phyloP scores from a whole-genome alignment of 2,329 filamentous ascomycete species.

The Fusarium siculi region DNA sequence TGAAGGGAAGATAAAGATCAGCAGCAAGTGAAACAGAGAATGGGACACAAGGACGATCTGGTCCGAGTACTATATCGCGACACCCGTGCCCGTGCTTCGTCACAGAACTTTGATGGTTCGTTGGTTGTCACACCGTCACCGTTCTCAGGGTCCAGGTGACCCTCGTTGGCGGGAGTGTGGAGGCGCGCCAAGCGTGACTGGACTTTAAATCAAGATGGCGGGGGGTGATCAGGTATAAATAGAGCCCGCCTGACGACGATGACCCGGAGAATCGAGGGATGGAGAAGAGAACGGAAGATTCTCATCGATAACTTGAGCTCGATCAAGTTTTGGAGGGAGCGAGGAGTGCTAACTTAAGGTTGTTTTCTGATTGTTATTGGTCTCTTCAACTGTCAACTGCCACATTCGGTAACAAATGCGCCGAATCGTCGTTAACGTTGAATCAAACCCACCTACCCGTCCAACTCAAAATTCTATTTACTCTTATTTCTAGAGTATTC shows the following conservation, averaged over 20 bases:
- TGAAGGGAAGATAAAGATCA: neutral
- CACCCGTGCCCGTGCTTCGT: conserved; percentile 31
- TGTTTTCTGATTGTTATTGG: conserved; percentile 15
- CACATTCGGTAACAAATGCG: conserved; percentile 25
- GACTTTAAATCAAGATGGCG: conserved; percentile 32
- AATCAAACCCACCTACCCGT: neutral
- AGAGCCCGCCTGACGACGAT: neutral
- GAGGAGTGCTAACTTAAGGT: conserved; percentile 2
- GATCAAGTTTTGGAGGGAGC: neutral
- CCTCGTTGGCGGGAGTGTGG: conserved; percentile 20
- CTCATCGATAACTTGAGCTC: neutral
- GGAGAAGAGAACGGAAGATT: neutral
- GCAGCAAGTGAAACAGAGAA: conserved; percentile 1
- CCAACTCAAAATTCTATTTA: neutral
- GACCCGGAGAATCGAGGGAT: neutral
- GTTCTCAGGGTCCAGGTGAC: conserved; percentile 40
- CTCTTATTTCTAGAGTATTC: neutral
- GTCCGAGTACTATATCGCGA: conserved; percentile 15
- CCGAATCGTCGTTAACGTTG: conserved; percentile 14
- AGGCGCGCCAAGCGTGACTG: conserved; percentile 36
- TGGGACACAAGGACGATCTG: conserved; percentile 7
- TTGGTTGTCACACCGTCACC: conserved; percentile 38
- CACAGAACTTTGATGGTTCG: conserved; percentile 27
- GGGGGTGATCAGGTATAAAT: conserved; percentile 17
- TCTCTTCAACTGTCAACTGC: conserved; percentile 18